A percentile compares a stretch with the other conserved stretches of the same genome.
Evolutionary conservation across 2,329 filamentous ascomycete species (phyloP).

Genomic region (Epichloe gansuensis): DNA sequence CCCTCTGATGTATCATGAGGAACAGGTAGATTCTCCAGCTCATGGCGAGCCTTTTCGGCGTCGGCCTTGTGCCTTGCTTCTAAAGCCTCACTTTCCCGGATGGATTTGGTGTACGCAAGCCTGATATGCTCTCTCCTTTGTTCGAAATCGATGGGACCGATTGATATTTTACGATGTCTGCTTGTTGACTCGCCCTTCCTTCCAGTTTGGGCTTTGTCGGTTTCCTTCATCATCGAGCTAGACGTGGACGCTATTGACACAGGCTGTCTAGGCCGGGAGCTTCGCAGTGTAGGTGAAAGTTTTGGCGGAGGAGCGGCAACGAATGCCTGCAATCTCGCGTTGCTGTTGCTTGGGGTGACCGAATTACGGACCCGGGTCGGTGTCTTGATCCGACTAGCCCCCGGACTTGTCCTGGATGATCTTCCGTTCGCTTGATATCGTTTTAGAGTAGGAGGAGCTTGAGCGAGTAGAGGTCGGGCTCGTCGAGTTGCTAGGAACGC

Average conservation of each 20-base stretch:
- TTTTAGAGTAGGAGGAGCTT: slow-evolving; percentile 38
- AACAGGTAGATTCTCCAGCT: slow-evolving; percentile 30
- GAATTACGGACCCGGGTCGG: slow-evolving; percentile 30
- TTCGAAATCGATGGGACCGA: slow-evolving; percentile 75
- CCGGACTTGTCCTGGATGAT: slow-evolving; percentile 24
- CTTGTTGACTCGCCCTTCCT: slow-evolving; percentile 26
- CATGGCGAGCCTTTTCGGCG: slow-evolving; percentile 34
- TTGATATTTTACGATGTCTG: slow-evolving; percentile 41
- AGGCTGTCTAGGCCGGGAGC: slow-evolving; percentile 68
- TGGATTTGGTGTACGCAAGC: slow-evolving; percentile 74
- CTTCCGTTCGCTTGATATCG: slow-evolving; percentile 30
- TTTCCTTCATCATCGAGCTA: slow-evolving; percentile 53
- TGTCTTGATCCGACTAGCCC: slow-evolving; percentile 30
- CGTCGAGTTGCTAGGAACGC: slow-evolving; percentile 31
- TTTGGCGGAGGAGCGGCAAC: slow-evolving; percentile 60
- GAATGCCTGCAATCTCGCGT: slow-evolving; percentile 56
- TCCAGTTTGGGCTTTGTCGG: slow-evolving; percentile 32
- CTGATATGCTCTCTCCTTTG: slow-evolving; percentile 72
- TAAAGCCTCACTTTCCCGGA: slow-evolving; percentile 58
- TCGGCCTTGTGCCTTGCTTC: slow-evolving; percentile 41
- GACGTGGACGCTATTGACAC: slow-evolving; percentile 65
- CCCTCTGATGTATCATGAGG: neutral
- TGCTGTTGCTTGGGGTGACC: slow-evolving; percentile 40
- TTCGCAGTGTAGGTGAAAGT: slow-evolving; percentile 66
- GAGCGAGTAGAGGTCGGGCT: slow-evolving; percentile 43